phyloP scores from a whole-genome alignment of 2,329 filamentous ascomycete genomes.

The Diaporthe capsici region DNA sequence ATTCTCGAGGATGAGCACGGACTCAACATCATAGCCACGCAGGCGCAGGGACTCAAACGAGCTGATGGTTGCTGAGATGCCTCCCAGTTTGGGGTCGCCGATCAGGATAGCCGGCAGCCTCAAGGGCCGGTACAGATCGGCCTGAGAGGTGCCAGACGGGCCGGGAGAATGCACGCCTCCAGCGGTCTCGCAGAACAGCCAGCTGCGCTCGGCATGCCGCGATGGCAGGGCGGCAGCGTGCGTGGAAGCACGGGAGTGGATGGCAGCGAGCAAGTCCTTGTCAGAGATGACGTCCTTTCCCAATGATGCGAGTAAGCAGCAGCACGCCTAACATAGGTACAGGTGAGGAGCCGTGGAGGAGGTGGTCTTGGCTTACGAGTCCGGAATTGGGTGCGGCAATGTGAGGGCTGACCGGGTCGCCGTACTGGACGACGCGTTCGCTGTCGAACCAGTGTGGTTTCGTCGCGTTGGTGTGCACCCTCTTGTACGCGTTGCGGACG shows the following conservation, averaged over 20 bases:
- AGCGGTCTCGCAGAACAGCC: conserved; percentile 83
- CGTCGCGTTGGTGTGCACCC: background rate
- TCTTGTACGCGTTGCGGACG: background rate
- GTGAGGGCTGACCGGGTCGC: conserved; percentile 51
- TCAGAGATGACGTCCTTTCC: conserved; percentile 2
- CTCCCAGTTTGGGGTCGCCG: conserved; percentile 81
- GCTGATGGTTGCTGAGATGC: conserved; percentile 84
- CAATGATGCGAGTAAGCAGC: background rate
- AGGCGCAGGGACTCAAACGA: conserved; percentile 83
- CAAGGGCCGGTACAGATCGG: conserved; percentile 81
- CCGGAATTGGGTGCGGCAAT: background rate
- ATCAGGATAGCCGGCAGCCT: conserved; percentile 81
- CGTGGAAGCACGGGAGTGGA: conserved; percentile 60
- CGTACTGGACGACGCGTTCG: conserved; percentile 77
- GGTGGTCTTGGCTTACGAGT: background rate
- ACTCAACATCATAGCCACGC: conserved; percentile 83
- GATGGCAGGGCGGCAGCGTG: conserved; percentile 52
- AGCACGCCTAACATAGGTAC: background rate
- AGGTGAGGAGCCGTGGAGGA: background rate
- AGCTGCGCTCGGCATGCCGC: conserved; percentile 57
- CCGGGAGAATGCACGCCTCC: conserved; percentile 86
- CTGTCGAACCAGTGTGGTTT: conserved; percentile 65
- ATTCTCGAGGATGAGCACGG: conserved; percentile 78
- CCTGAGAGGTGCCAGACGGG: conserved; percentile 82
- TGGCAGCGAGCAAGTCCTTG: conserved; percentile 40